Evolutionary conservation across 371 early-diverging fungal species (phyloP).

Genomic region (Fennellomyces sp.): DNA sequence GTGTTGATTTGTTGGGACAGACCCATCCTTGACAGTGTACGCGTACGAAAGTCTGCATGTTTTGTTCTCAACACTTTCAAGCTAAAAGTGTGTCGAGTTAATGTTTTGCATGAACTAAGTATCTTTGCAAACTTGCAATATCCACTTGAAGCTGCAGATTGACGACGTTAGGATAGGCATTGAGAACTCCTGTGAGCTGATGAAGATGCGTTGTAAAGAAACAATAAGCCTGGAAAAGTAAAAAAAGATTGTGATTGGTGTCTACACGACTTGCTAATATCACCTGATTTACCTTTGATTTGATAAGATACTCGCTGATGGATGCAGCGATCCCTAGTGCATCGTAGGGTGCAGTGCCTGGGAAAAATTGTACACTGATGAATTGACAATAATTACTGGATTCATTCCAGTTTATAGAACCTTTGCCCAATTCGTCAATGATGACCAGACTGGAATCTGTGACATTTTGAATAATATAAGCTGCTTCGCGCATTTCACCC

Average conservation of each 20-base stretch:
- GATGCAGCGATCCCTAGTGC: constrained; percentile 85
- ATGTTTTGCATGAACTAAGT: too few species aligned
- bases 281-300: constrained; percentile 38
- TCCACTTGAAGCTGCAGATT: constrained; percentile 66
- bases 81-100: too few species aligned
- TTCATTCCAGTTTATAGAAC: constrained; percentile 42
- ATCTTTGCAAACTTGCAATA: constrained; percentile 22
- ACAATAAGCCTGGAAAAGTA: constrained; percentile 52
- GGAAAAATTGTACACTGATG: too few species aligned
- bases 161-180: constrained; percentile 67
- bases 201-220: constrained; percentile 79
- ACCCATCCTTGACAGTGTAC: constrained; percentile 51
- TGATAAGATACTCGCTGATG: constrained; percentile 74
- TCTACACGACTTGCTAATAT: neutral
- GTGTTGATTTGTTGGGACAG: constrained; percentile 27
- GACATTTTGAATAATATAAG: constrained; percentile 80
- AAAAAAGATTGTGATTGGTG: neutral
- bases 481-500: constrained; percentile 91
- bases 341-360: constrained; percentile 78
- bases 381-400: neutral
- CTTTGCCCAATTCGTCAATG: constrained; percentile 97
- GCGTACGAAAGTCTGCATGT: constrained; percentile 40
- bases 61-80: constrained; percentile 9
- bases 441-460: constrained; percentile 77
- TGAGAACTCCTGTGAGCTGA: constrained; percentile 53